These are phyloP conservation scores for Lachnellula occidentalis DNA, from an alignment of 2,329 filamentous ascomycete species.

Conservation along the genomic window DNA sequence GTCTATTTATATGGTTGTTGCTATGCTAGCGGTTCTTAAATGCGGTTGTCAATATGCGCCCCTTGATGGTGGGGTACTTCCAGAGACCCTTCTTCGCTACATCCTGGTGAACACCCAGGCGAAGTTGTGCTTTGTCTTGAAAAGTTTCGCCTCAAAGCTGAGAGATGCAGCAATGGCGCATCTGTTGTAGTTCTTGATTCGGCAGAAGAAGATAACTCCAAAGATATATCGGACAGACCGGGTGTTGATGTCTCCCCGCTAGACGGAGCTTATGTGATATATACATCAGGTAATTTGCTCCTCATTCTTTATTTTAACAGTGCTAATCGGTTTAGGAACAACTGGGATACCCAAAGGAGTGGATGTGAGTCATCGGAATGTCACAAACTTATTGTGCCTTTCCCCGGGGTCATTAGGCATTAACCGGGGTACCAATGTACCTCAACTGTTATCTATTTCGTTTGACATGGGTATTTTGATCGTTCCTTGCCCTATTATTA, in stretches of 20 bases:
- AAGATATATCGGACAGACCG: slow-evolving; percentile 1
- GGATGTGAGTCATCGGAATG: slow-evolving; percentile 50
- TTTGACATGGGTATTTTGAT: slow-evolving; percentile 53
- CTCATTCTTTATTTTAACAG: slow-evolving; percentile 39
- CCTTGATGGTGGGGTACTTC: slow-evolving; percentile 49
- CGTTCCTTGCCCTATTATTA: not conserved
- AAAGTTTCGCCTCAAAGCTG: slow-evolving; percentile 29
- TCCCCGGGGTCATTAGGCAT: slow-evolving; percentile 48
- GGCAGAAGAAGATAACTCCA: not conserved
- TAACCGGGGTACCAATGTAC: slow-evolving; percentile 44
- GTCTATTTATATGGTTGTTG: slow-evolving; percentile 51
- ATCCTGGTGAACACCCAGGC: slow-evolving; percentile 44
- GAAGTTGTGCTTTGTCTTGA: slow-evolving; percentile 42
- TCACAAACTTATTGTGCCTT: slow-evolving; percentile 47
- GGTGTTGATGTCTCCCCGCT: slow-evolving; percentile 4
- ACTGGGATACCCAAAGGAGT: slow-evolving; percentile 87
- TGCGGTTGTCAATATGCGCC: slow-evolving; percentile 55
- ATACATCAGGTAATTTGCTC: slow-evolving; percentile 26
- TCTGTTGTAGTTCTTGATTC: slow-evolving; percentile 14
- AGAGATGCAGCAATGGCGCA: slow-evolving; percentile 6
- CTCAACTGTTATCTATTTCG: slow-evolving; percentile 51
- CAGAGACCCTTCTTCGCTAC: slow-evolving; percentile 42
- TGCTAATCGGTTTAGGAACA: slow-evolving; percentile 33
- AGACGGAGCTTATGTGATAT: slow-evolving; percentile 22
- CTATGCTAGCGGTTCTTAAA: slow-evolving; percentile 50